Evolutionary conservation across 192 early-diverging fungal genomes (phyloP).

Genomic region (Umbelopsis vinacea): DNA sequence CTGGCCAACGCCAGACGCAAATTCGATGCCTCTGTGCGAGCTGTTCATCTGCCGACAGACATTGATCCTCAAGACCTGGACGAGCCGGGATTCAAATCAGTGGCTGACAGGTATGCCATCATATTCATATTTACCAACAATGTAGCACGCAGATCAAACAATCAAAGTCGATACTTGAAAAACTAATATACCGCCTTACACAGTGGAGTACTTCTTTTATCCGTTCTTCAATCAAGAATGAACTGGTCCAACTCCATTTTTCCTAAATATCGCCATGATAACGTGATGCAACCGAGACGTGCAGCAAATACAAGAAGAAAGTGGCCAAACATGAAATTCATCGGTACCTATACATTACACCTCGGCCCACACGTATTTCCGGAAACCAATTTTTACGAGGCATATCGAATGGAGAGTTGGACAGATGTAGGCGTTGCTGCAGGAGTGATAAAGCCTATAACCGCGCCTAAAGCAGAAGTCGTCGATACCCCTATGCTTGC

Average conservation of each 20-base stretch:
- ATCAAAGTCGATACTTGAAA: background rate
- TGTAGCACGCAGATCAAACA: background rate
- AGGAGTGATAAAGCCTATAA: background rate
- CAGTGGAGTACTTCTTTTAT: conserved; percentile 42
- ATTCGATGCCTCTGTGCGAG: conserved; percentile 10
- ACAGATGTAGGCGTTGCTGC: conserved; percentile 21
- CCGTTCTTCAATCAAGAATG: conserved; percentile 47
- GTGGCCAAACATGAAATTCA: conserved; percentile 36
- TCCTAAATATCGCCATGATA: conserved; percentile 39
- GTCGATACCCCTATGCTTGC: background rate
- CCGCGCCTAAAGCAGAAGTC: background rate
- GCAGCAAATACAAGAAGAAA: conserved; percentile 23
- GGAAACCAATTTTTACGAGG: conserved; percentile 52
- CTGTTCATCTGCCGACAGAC: background rate
- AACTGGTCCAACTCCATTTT: conserved; percentile 40
- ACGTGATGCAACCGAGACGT: conserved; percentile 33
- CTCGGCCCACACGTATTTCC: conserved; percentile 61
- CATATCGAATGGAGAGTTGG: conserved; percentile 26
- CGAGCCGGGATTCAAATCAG: conserved; percentile 7
- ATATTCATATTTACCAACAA: background rate
- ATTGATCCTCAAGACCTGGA: conserved; percentile 11
- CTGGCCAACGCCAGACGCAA: conserved; percentile 16
- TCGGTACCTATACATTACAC: conserved; percentile 49
- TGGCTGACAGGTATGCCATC: conserved; percentile 1
- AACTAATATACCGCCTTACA: background rate